These are phyloP conservation scores for Globisporangium acanthophoron DNA, from an alignment of 352 stramenopile species.

Conservation along the genomic window DNA sequence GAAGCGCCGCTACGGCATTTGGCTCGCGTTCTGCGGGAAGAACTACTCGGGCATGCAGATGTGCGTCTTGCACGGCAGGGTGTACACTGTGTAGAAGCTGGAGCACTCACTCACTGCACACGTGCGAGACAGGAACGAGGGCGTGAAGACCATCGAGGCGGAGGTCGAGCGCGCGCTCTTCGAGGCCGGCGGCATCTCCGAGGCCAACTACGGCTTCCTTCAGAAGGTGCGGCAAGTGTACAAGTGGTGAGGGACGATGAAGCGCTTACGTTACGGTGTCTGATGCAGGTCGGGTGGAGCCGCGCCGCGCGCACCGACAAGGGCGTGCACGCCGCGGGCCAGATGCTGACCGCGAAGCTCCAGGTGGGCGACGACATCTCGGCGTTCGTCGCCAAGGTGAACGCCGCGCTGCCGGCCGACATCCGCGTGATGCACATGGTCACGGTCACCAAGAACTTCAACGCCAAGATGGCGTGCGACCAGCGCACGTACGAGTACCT, in stretches of 20 bases:
- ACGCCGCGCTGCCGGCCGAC: constrained; percentile 60
- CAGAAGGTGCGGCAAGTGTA: constrained; percentile 42
- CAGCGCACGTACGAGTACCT: constrained; percentile 90
- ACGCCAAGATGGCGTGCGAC: constrained; percentile 87
- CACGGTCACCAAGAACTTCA: constrained; percentile 89
- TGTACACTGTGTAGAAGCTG: no score
- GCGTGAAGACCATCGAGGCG: constrained; percentile 86
- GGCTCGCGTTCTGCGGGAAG: constrained; percentile 86
- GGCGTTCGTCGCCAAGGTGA: constrained; percentile 67
- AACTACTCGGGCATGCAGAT: constrained; percentile 90
- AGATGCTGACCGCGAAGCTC: constrained; percentile 83
- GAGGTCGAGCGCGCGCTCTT: constrained; percentile 88
- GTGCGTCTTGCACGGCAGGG: constrained; percentile 21
- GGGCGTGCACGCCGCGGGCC: constrained; percentile 83
- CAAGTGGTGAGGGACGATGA: no score
- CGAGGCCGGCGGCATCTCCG: constrained; percentile 79
- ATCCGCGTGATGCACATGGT: constrained; percentile 84
- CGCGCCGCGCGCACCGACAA: constrained; percentile 89
- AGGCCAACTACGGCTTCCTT: constrained; percentile 87
- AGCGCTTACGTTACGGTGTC: background rate
- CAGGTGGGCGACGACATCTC: constrained; percentile 70
- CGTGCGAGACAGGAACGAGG: constrained; percentile 57
- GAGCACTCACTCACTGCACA: no score
- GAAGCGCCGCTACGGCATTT: constrained; percentile 77
- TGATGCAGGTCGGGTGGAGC: constrained; percentile 74